A percentile compares a stretch with the other conserved stretches of the same genome.
Conservation (phyloP, 495 filamentous ascomycete genomes). For the Sordaria brevicollis region DNA sequence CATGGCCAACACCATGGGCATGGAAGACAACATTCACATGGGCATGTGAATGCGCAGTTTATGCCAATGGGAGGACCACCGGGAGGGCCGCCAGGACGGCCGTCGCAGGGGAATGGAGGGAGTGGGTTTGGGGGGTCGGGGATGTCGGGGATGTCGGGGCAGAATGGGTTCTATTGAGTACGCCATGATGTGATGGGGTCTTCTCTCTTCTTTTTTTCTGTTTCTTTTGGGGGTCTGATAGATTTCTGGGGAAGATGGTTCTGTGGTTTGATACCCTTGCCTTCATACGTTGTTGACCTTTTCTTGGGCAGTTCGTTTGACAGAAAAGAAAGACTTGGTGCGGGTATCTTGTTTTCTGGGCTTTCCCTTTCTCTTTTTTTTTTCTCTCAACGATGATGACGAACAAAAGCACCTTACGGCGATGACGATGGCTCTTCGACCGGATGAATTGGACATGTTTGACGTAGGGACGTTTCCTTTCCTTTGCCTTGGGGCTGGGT, state of each 20-base stretch:
- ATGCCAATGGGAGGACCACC: not conserved
- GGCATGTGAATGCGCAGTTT: not conserved
- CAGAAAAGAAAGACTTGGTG: not conserved
- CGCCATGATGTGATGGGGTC: not conserved
- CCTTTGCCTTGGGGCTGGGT: too few relatives aligned
- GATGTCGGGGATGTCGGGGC: not conserved
- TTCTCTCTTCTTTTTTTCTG: not conserved
- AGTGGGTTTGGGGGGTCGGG: not conserved
- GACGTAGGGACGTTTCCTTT: too few relatives aligned
- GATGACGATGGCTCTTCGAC: too few relatives aligned
- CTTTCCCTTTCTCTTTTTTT: too few relatives aligned
- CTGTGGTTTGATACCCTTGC: not conserved
- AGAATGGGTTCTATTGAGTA: not conserved
- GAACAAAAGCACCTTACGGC: too few relatives aligned
- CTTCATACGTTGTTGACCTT: not conserved
- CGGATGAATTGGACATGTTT: too few relatives aligned
- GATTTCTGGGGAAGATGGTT: not conserved
- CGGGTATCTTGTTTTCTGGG: not conserved
- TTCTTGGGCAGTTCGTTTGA: not conserved
- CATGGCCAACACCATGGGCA: not conserved
- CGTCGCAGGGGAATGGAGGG: too few relatives aligned
- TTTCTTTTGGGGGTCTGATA: not conserved
- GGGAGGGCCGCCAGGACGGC: too few relatives aligned
- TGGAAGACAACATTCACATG: not conserved
- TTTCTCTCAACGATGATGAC: too few relatives aligned